Conservation (phyloP, 306 rosid species). For the Cicer chorassanicum region DNA sequence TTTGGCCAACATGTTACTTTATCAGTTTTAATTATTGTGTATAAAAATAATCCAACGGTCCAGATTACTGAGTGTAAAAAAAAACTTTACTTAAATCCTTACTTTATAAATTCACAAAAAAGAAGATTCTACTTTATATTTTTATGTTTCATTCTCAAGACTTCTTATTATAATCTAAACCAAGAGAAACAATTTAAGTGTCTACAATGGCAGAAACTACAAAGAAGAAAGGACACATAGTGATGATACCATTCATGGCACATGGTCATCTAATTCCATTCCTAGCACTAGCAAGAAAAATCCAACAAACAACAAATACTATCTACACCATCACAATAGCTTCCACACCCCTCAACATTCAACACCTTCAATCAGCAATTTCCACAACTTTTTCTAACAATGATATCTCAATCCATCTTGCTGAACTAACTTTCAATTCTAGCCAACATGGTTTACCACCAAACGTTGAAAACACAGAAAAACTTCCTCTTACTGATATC, state of each 20-base stretch:
- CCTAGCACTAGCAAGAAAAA: conserved; percentile 59
- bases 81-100: too few relatives aligned
- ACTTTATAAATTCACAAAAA: neutral
- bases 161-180: neutral
- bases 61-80: too few relatives aligned
- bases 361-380: conserved; percentile 56
- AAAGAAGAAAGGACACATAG: conserved; percentile 47
- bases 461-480: conserved; percentile 66
- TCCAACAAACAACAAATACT: conserved; percentile 49
- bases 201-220: conserved; percentile 38
- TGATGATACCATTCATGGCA: conserved; percentile 76
- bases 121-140: neutral
- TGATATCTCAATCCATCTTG: conserved; percentile 40
- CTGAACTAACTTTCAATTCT: conserved; percentile 54
- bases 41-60: too few relatives aligned
- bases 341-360: conserved; percentile 68
- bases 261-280: conserved; percentile 84
- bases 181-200: neutral
- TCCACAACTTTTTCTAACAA: conserved; percentile 30
- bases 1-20: too few relatives aligned
- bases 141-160: neutral
- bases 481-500: conserved; percentile 44
- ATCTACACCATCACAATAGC: conserved; percentile 63
- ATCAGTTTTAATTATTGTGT: too few relatives aligned
- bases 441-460: conserved; percentile 60